A percentile compares a stretch with the other conserved stretches of the same genome.
Conservation (phyloP, 306 rosid species). For the Quercus engelmannii region DNA sequence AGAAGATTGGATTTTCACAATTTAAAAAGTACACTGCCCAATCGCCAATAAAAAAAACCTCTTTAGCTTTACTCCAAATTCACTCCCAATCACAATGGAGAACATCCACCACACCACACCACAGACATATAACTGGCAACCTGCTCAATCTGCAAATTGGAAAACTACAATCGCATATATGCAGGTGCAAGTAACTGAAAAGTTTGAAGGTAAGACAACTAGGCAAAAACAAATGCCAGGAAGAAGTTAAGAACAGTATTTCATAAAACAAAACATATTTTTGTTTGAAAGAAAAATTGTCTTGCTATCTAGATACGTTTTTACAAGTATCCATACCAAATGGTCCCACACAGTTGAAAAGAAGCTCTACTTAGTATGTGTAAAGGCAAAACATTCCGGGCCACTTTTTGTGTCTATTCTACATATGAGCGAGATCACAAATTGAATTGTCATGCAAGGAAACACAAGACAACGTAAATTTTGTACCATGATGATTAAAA, state of each 20-base stretch:
- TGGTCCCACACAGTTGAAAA: background rate
- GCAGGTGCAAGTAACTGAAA: background rate
- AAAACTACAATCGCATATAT: background rate
- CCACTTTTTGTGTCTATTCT: background rate
- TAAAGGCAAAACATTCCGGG: background rate
- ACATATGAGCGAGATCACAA: background rate
- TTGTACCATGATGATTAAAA: slow-evolving; percentile 17
- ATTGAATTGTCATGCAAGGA: background rate
- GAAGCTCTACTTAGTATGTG: background rate
- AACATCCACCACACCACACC: too few species aligned
- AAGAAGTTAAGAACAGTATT: background rate
- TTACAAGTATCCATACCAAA: background rate
- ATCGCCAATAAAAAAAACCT: too few species aligned
- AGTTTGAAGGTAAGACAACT: background rate
- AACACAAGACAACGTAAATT: slow-evolving; percentile 15
- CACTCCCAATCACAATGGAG: too few species aligned
- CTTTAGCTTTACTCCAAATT: too few species aligned
- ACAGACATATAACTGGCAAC: too few species aligned
- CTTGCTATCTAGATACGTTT: background rate
- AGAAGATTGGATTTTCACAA: too few species aligned
- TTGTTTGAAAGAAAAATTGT: background rate
- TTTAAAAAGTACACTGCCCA: too few species aligned
- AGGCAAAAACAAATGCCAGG: background rate
- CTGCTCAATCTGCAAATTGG: background rate
- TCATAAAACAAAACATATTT: background rate